Percentiles rank a stretch among this genome's conserved stretches.
Evolutionary conservation across 768 basidiomycete species (phyloP).

Genomic region (Ramaria rubella): DNA sequence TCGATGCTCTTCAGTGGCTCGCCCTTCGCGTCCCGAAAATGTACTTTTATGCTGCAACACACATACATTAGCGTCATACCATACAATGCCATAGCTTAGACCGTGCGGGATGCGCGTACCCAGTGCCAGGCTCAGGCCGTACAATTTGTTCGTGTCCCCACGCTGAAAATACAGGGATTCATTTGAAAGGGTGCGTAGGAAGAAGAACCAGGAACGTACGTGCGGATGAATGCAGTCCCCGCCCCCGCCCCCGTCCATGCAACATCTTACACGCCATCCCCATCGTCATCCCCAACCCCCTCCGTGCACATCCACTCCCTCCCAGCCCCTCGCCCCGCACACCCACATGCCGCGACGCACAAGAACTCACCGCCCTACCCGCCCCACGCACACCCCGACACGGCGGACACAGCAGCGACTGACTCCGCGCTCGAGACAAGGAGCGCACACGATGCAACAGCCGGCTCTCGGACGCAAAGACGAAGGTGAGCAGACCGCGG

Average conservation of each 20-base stretch:
- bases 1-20: constrained; percentile 79
- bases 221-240: constrained; percentile 8
- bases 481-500: neutral
- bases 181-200: neutral
- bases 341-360: no score
- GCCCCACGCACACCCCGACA: no score
- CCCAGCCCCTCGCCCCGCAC: no score
- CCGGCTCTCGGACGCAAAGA: neutral
- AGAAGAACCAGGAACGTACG: neutral
- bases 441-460: neutral
- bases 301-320: no score
- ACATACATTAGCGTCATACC: no score
- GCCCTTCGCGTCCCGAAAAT: constrained; percentile 88
- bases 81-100: neutral
- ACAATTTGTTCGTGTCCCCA: constrained; percentile 44
- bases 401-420: neutral
- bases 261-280: neutral
- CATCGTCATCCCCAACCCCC: no score
- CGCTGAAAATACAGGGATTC: constrained; percentile 11
- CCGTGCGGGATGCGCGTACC: constrained; percentile 36
- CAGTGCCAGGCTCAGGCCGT: constrained; percentile 63
- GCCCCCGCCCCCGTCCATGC: neutral
- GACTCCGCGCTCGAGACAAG: neutral
- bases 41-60: constrained; percentile 77
- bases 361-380: no score